These are phyloP conservation scores for Microascus cirrosus DNA, from an alignment of 2,329 filamentous ascomycete species.

Conservation along the genomic window DNA sequence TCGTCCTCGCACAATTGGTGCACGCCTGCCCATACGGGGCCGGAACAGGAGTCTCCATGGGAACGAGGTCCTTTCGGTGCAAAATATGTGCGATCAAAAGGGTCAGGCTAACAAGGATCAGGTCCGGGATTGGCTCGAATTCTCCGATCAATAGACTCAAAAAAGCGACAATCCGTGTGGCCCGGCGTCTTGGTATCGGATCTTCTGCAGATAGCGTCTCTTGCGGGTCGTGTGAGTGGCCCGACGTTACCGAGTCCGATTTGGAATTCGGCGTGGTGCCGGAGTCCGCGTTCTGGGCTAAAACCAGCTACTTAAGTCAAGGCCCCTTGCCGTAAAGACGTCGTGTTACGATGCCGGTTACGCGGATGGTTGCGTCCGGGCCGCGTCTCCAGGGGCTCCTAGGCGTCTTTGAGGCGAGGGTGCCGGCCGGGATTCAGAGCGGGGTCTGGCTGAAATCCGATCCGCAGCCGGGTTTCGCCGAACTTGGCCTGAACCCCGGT, in stretches of 20 bases:
- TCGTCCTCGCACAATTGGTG: constrained; percentile 1
- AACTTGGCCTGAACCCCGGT: not conserved
- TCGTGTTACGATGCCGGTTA: not conserved
- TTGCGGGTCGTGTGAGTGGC: not conserved
- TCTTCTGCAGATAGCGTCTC: not conserved
- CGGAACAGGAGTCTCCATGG: not conserved
- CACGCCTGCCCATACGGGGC: constrained; percentile 3
- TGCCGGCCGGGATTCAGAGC: not conserved
- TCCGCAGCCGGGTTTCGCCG: not conserved
- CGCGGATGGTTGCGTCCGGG: not conserved
- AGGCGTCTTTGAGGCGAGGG: not conserved
- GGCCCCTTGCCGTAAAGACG: not conserved
- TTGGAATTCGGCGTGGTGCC: not conserved
- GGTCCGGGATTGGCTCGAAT: not conserved
- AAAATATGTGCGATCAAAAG: not conserved
- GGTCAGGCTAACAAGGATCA: not conserved
- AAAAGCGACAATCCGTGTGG: too few species aligned
- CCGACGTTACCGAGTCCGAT: not conserved
- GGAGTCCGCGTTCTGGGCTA: not conserved
- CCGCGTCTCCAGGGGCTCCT: not conserved
- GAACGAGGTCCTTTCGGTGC: too few species aligned
- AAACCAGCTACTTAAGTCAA: not conserved
- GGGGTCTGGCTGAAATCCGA: not conserved
- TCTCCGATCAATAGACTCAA: not conserved
- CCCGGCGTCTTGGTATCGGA: not conserved